Evolutionary conservation across 2,329 filamentous ascomycete species (phyloP).

Genomic region (Stagonosporopsis vannaccii): DNA sequence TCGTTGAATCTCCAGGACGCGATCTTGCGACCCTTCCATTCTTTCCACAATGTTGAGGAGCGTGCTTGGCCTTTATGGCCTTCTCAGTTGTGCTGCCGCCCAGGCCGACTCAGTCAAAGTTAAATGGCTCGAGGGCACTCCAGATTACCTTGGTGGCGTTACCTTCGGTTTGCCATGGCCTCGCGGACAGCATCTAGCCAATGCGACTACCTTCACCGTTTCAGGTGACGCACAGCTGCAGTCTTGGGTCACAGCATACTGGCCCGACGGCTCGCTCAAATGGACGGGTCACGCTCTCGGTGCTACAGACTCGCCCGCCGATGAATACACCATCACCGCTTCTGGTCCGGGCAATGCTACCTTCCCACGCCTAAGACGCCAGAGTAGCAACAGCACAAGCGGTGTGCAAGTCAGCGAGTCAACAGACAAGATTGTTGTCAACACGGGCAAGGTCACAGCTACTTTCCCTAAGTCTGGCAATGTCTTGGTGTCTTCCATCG

Average conservation of each 20-base stretch:
- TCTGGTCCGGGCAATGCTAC: conserved; percentile 32
- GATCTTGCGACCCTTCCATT: conserved; percentile 8
- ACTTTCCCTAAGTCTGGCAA: conserved; percentile 45
- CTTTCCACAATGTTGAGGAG: conserved; percentile 25
- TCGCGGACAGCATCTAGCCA: conserved; percentile 47
- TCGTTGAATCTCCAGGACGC: conserved; percentile 7
- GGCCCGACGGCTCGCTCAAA: conserved; percentile 67
- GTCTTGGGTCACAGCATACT: conserved; percentile 66
- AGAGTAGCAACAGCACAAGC: conserved; percentile 26
- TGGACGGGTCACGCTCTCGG: conserved; percentile 67
- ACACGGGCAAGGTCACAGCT: conserved; percentile 45
- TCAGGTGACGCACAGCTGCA: conserved; percentile 51
- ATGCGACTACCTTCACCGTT: conserved; percentile 44
- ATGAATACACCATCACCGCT: conserved; percentile 55
- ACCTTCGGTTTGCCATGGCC: conserved; percentile 53
- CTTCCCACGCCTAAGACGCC: conserved; percentile 16
- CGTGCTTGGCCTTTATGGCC: conserved; percentile 24
- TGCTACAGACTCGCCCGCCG: conserved; percentile 50
- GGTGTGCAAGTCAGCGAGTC: conserved; percentile 36
- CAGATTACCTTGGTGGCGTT: conserved; percentile 41
- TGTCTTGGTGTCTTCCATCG: conserved; percentile 40
- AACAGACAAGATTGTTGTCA: conserved; percentile 33
- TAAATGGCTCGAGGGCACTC: conserved; percentile 41
- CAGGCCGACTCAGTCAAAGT: conserved; percentile 35
- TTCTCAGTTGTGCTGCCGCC: conserved; percentile 24